Base-by-base conservation (phyloP, 805 yeast genomes). In the Starmerella scarabaei region DNA sequence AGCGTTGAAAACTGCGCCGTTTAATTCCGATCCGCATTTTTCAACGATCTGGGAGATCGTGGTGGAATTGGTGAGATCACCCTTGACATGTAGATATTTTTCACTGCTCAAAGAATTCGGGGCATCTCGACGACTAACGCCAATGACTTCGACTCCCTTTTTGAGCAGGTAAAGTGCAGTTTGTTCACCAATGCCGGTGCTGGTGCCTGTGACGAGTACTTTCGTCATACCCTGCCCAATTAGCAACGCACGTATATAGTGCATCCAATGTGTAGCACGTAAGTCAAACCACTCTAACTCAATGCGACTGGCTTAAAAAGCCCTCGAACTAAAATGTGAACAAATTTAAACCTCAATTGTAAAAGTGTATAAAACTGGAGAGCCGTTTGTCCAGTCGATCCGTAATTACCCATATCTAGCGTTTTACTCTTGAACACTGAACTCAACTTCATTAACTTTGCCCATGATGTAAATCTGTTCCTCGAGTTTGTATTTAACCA, bases 81-180 rank as follows among this genome's bases (percentile, higher is more conserved):
- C 85, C 3, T 60, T 62, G 20, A 65, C 53, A 42, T 53, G 61
- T 34, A 42, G 47, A 51, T 52, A 55, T 21, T 39, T 42, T 37
- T 77, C 56, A 27, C 62, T 56, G 18, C 61, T 53, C 4, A 16
- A 17, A 3, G 41, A 21, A 7, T 28, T 21, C 1, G 68, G 64
- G 0, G 59, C 63, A 33, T 63, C 66, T 3, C 81, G 65, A 51
- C 96, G 71, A 0, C 94, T 86, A 21, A 83, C 72, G 0, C 84
- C 84, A 11, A 81, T 69, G 4, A 81, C 71, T 29, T 64, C 63
- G 1, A 71, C 56, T 12, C 54, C 47, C 7, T 12, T n/a, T 0
- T 62, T 50, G 1, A 85, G 60, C 16, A 72, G 59, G 14, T 63
- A 52, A 29, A 70, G 67, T 3, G 78, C 83, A 49, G 80, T 74